Conservation (phyloP, 371 early-diverging fungal genomes). For the Umbelopsis sp. region DNA sequence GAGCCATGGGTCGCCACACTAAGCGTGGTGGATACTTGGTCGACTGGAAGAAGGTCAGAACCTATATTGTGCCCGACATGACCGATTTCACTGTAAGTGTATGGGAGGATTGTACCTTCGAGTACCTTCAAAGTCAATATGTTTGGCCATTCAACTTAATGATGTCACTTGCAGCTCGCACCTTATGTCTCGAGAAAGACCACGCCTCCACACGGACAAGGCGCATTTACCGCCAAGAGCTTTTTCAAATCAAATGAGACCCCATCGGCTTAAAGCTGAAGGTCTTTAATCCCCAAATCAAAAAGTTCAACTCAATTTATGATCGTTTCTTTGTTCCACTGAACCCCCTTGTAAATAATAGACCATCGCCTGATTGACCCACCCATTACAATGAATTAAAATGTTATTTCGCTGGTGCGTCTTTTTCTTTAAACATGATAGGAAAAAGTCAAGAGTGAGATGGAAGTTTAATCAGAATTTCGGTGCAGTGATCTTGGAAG, state of each 20-base stretch:
- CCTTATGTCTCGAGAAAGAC: conserved; percentile 75
- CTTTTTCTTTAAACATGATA: background rate
- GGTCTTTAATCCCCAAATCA: too few species aligned
- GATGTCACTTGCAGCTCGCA: conserved; percentile 49
- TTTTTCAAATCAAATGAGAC: conserved; percentile 26
- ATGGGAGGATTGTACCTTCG: too few species aligned
- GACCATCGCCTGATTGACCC: background rate
- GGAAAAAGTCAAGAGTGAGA: background rate
- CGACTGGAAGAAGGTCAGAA: conserved; percentile 76
- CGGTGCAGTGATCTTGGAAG: conserved; percentile 15
- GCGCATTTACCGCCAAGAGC: conserved; percentile 40
- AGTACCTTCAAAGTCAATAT: too few species aligned
- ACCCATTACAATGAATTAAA: background rate
- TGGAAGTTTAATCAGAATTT: background rate
- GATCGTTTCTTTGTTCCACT: background rate
- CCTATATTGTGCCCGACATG: conserved; percentile 82
- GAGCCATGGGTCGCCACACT: conserved; percentile 85
- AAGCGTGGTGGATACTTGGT: conserved; percentile 77
- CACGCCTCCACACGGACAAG: conserved; percentile 27
- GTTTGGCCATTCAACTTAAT: background rate
- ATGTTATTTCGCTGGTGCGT: background rate
- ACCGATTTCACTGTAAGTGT: conserved; percentile 66
- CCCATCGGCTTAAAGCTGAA: background rate
- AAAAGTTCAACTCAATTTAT: too few species aligned
- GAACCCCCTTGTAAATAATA: background rate